Base-by-base conservation (phyloP, 1,284 basidiomycete species). In the Boletellus deceptivus region DNA sequence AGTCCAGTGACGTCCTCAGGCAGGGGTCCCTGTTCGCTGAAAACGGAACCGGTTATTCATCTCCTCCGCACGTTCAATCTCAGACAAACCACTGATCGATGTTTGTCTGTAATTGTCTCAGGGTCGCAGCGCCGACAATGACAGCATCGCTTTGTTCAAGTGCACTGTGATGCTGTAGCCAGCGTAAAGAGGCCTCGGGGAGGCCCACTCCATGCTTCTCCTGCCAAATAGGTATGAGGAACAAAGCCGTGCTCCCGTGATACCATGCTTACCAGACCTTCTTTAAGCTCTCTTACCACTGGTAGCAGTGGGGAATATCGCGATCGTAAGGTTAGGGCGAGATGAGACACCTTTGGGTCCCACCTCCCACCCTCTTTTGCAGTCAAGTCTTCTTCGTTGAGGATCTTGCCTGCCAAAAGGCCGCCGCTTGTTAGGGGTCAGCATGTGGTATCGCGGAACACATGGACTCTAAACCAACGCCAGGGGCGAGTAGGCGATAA, bases 401-500 rank as follows among this genome's bases (percentile, higher is more conserved):
- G 25, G 3, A 67, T 52, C 37, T 34, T 50, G 9, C 53, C 52
- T 38, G 53, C 43, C 20, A 54, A 48, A 14, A 59, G 31, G 6
- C 61, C 59, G 9, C 55, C 53, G 22, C 56, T 52, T 20, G 20
- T 24, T 11, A 22, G 4, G 13, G 2, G 22, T 56, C 44, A 52
- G 43, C 9, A 39, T 16, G 4, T 29, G 27, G 27, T 27, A 6
- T 34, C 22, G 3, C 8, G 34, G 25, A 38, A 17, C 13, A 34
- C 13, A 17, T 4, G 13, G 34, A 25, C 8, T 9, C 6, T 20
- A 18, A 7, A 60, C 53, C 27, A 43, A 57, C 55, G 43, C 56
- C 67, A 69, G 63, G 13, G 82, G 78, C 56, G 80, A 83, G 59
- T 75, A 83, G 50, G 76, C 80, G 56, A 80, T 81, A 68, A 84